Conservation (phyloP, 192 early-diverging fungal genomes). For the Gorgonomyces haynaldii region DNA sequence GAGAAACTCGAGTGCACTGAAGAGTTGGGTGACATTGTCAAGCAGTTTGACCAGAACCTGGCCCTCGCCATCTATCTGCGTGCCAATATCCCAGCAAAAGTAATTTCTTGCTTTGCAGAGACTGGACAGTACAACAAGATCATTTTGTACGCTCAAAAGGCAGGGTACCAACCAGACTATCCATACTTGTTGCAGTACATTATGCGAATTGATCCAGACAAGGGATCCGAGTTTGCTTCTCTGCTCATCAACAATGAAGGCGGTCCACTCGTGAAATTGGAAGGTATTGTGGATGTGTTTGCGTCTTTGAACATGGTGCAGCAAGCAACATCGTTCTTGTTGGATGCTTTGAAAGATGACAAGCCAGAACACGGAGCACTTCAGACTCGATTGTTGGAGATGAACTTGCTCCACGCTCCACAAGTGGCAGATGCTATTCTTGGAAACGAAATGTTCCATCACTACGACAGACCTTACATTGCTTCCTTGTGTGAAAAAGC, state of each 20-base stretch:
- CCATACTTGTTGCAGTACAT: constrained; percentile 79
- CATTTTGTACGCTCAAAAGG: constrained; percentile 87
- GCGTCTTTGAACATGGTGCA: constrained; percentile 83
- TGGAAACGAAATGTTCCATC: constrained; percentile 88
- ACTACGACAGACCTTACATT: constrained; percentile 88
- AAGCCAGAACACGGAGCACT: constrained; percentile 79
- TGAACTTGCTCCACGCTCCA: constrained; percentile 93
- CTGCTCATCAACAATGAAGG: constrained; percentile 72
- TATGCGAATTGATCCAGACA: constrained; percentile 81
- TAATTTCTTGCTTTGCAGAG: constrained; percentile 93
- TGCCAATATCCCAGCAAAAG: constrained; percentile 87
- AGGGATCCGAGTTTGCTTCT: constrained; percentile 86
- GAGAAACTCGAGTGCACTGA: constrained; percentile 98
- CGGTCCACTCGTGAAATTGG: constrained; percentile 71
- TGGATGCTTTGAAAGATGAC: constrained; percentile 94
- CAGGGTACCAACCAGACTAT: constrained; percentile 89
- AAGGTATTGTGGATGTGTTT: constrained; percentile 90
- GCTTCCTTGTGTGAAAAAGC: constrained; percentile 95
- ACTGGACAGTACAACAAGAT: constrained; percentile 94
- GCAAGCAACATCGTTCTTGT: constrained; percentile 91
- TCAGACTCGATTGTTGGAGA: constrained; percentile 91
- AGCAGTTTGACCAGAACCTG: constrained; percentile 76
- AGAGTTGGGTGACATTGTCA: constrained; percentile 94
- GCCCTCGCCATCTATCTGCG: constrained; percentile 92
- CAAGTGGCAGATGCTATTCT: constrained; percentile 98